Conservation (phyloP, 345 rosid genomes). For the Salix viminalis region DNA sequence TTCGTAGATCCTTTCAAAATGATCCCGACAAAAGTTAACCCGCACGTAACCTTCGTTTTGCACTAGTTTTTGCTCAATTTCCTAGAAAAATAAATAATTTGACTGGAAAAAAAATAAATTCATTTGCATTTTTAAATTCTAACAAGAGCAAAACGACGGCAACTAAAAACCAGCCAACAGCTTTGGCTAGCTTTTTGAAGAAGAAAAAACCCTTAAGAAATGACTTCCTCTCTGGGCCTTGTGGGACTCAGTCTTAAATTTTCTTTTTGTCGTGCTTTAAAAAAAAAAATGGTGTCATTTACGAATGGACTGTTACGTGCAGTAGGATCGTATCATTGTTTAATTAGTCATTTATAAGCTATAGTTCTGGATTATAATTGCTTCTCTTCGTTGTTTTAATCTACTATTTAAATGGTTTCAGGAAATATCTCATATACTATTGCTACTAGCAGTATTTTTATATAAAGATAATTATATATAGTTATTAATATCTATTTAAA, state of each 20-base stretch:
- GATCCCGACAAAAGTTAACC: neutral
- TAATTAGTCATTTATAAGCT: no score
- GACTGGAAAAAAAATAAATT: no score
- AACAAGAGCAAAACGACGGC: conserved; percentile 18
- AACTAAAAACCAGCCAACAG: conserved; percentile 19
- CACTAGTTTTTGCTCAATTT: neutral
- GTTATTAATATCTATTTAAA: no score
- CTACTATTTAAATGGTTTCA: no score
- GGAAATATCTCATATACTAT: no score
- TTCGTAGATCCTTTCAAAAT: neutral
- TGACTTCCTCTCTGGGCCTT: neutral
- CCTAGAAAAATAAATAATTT: neutral
- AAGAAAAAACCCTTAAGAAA: neutral
- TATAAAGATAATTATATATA: no score
- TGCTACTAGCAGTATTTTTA: no score
- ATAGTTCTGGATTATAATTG: no score
- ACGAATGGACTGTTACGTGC: no score
- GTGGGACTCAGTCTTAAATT: conserved; percentile 3
- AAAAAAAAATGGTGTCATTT: rapidly evolving
- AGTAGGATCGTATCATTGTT: no score
- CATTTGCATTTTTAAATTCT: neutral
- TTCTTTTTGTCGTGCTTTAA: no score
- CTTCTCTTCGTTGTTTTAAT: no score
- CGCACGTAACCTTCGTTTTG: neutral
- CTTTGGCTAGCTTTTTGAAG: conserved; percentile 15